These are phyloP conservation scores for Populus pruinosa DNA, from an alignment of 345 rosid genomes.

Conservation along the genomic window DNA sequence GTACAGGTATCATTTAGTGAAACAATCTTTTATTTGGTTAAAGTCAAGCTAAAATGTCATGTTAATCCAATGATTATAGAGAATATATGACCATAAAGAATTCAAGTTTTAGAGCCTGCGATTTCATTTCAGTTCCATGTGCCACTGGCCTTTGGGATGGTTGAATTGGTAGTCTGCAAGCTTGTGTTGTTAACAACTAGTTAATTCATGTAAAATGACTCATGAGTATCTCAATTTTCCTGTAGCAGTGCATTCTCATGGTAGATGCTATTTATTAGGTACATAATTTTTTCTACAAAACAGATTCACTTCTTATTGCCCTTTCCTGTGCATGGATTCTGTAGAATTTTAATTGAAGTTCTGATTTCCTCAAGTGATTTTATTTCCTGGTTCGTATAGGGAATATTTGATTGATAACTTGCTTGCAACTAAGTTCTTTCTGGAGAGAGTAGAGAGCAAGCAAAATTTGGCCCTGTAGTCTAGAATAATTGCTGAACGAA, in stretches of 20 bases:
- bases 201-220: too few relatives aligned
- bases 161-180: neutral
- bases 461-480: neutral
- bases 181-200: neutral
- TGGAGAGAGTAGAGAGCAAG: constrained; percentile 36
- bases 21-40: too few relatives aligned
- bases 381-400: neutral
- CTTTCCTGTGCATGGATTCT: too few relatives aligned
- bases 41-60: too few relatives aligned
- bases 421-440: constrained; percentile 58
- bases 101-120: neutral
- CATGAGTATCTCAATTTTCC: too few relatives aligned
- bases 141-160: neutral
- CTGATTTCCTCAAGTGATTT: neutral
- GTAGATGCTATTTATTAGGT: too few relatives aligned
- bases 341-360: neutral
- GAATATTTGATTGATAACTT: neutral
- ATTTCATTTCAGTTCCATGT: neutral
- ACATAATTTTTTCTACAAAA: too few relatives aligned
- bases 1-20: neutral
- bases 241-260: too few relatives aligned
- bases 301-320: too few relatives aligned
- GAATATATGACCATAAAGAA: too few relatives aligned
- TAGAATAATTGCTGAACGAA: neutral
- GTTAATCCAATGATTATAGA: too few relatives aligned